A percentile compares a stretch with the other conserved stretches of the same genome.
phyloP scores from a whole-genome alignment of 805 yeast species.

The Isabelozyma pseudorhagii region DNA sequence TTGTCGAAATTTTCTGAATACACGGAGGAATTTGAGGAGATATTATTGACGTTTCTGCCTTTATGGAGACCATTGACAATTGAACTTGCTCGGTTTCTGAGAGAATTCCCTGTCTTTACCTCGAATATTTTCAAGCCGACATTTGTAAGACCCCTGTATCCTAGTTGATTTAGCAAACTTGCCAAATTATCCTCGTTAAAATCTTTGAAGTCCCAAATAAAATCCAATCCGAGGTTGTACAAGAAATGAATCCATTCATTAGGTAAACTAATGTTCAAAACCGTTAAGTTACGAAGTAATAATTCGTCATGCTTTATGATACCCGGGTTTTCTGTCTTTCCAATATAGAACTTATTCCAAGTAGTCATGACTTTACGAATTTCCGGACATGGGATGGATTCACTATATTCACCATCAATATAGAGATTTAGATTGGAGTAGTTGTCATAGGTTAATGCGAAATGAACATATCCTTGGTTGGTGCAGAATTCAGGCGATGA shows the following conservation, averaged over 20 bases:
- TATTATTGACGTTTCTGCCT: neutral
- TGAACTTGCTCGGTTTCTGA: neutral
- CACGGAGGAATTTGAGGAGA: neutral
- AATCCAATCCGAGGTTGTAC: constrained; percentile 43
- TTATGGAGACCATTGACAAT: neutral
- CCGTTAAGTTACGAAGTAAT: constrained; percentile 32
- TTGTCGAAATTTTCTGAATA: neutral
- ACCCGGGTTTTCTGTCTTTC: constrained; percentile 13
- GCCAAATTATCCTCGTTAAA: constrained; percentile 30
- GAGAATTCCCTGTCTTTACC: constrained; percentile 10
- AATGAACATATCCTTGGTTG: constrained; percentile 26
- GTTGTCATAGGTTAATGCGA: constrained; percentile 35
- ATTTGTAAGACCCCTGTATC: constrained; percentile 30
- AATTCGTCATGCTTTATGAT: constrained; percentile 19
- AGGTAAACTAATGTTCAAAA: constrained; percentile 35
- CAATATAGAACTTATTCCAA: constrained; percentile 39
- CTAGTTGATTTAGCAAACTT: constrained; percentile 40
- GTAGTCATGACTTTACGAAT: constrained; percentile 19
- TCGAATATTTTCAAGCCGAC: constrained; percentile 34
- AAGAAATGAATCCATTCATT: constrained; percentile 53
- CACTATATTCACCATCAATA: constrained; percentile 49
- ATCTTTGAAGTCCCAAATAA: constrained; percentile 45
- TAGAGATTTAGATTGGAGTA: constrained; percentile 40
- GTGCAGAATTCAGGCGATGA: neutral
- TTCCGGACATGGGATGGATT: constrained; percentile 38